Evolutionary conservation across 108 stramenopile species (phyloP), one percentile per base, ranked within the genome.

Genomic region (Mediolabrus comicus): DNA sequence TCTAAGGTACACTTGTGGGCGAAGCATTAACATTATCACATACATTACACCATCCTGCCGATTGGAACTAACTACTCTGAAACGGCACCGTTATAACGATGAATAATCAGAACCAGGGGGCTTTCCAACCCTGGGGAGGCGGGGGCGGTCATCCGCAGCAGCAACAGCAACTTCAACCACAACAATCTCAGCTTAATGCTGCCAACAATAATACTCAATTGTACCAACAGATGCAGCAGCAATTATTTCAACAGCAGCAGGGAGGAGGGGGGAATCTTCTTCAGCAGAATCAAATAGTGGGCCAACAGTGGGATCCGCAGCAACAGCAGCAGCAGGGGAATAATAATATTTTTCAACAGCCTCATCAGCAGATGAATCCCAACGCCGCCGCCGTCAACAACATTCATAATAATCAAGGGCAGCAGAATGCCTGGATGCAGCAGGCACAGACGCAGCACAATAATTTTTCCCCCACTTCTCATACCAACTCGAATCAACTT

Each of bases 241-340:
- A 49, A 49, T 49, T 49, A 49, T 49, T 49, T 24, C 46, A 49
- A n/a, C 46, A 41, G n/a, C 39, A 49, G 19, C 46, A 49, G n/a
- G n/a, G n/a, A n/a, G n/a, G n/a, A n/a, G n/a, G n/a, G n/a, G n/a
- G n/a, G n/a, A n/a, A n/a, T 5, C 46, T 22, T 22, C 16, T 22
- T 24, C 3, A 17, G 46, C 46, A 49, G 46, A 22, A 22, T 49
- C 46, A 49, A 49, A 49, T 49, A 22, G 0, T 22, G 22, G 46
- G n/a, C 46, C n/a, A n/a, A 19, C 35, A 12, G 31, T 53, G 46
- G 34, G 32, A 9, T 19, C 39, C n/a, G 13, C 61, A 64, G 14
- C 72, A 22, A 22, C n/a, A 11, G 2, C 73, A 67, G 43, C 46
- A 34, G 36, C 49, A 46, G 53, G 51, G 19, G 51, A 49, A 49